phyloP scores from a whole-genome alignment of 1,139 yeast genomes.

The Nadsonia commutata region DNA sequence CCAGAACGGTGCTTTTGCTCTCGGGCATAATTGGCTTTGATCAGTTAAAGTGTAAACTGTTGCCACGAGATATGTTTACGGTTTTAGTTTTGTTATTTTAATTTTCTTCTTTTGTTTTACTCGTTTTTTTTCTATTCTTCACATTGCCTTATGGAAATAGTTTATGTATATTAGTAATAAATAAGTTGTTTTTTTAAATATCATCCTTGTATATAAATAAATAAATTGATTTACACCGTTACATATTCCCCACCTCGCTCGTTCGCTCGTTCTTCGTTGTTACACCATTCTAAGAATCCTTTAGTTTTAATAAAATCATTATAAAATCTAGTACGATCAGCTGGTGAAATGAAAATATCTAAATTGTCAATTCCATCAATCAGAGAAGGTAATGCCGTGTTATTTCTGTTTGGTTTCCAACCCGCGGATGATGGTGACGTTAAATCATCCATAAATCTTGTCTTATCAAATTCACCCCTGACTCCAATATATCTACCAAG shows the following conservation, averaged over 20 bases:
- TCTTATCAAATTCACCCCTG: not conserved
- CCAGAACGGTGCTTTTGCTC: too few relatives aligned
- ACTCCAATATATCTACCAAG: not conserved
- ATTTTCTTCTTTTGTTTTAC: conserved; percentile 1
- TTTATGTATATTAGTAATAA: not conserved
- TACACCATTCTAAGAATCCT: not conserved
- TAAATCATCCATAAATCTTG: not conserved
- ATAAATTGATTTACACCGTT: not conserved
- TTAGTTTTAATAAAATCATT: not conserved
- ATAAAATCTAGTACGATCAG: not conserved
- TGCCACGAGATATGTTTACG: conserved; percentile 9
- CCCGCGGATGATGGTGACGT: not conserved
- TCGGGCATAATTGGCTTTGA: too few relatives aligned
- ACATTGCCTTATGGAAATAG: conserved; percentile 4
- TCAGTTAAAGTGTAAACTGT: too few relatives aligned
- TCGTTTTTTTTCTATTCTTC: not conserved
- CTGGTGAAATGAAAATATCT: not conserved
- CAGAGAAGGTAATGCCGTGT: too few relatives aligned
- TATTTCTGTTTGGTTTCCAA: too few relatives aligned
- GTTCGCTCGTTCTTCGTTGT: not conserved
- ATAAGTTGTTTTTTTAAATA: too few relatives aligned
- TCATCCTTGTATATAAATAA: not conserved
- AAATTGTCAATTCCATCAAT: too few relatives aligned
- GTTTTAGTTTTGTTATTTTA: conserved; percentile 7
- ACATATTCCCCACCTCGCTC: not conserved